Conservation (phyloP, 176 grass and related monocot species). For the Miscanthus lutarioriparius region DNA sequence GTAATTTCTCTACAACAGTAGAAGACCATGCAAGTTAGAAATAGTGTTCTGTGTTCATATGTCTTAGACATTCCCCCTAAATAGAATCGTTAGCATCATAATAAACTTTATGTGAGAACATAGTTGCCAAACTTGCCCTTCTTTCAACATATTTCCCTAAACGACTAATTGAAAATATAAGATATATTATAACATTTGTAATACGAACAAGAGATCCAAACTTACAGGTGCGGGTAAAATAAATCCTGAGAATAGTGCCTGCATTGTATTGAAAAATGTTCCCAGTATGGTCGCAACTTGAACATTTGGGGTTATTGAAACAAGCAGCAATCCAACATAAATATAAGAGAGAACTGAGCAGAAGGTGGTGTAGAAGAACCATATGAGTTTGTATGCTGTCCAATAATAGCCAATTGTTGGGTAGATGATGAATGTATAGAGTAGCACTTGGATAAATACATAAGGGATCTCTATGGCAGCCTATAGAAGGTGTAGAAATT, state of each 20-base stretch:
- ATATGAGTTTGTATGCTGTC: conserved; percentile 55
- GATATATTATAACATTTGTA: background rate
- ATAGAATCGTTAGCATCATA: background rate
- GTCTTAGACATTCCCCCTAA: background rate
- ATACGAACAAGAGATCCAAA: background rate
- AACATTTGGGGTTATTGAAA: conserved; percentile 48
- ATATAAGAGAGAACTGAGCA: conserved; percentile 49
- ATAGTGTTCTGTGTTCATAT: background rate
- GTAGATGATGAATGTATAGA: conserved; percentile 53
- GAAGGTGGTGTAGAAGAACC: conserved; percentile 52
- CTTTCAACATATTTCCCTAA: background rate
- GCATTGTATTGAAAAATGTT: conserved; percentile 49
- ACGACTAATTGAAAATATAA: background rate
- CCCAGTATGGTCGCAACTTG: conserved; percentile 49
- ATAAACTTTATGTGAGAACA: background rate
- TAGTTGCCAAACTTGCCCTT: background rate
- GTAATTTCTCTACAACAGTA: background rate
- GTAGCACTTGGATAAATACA: conserved; percentile 35
- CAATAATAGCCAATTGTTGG: conserved; percentile 57
- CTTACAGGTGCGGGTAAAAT: conserved; percentile 58
- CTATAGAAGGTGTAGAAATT: conserved; percentile 21
- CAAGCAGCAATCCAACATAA: conserved; percentile 55
- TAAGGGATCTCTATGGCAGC: conserved; percentile 58
- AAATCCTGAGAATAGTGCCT: conserved; percentile 62
- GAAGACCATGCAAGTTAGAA: background rate